Conservation (phyloP, 352 stramenopile species). For the Peronospora belbahrii region DNA sequence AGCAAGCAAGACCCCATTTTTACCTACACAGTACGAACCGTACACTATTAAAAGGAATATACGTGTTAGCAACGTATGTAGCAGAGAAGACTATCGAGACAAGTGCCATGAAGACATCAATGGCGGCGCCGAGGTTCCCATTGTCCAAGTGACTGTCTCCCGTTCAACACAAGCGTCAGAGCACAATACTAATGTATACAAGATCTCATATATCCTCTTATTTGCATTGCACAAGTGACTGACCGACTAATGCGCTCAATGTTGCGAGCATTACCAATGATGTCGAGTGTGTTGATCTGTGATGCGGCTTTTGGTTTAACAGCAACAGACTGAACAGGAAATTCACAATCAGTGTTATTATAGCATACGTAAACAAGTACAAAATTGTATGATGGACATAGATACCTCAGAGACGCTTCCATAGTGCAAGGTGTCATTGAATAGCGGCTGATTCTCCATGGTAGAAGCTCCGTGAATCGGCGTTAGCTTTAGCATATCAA, state of each 20-base stretch:
- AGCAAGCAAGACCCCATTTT: neutral
- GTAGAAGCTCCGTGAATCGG: conserved; percentile 5
- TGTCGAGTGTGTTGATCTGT: conserved; percentile 8
- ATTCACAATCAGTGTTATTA: too few species aligned
- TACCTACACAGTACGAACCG: neutral
- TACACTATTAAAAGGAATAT: conserved; percentile 56
- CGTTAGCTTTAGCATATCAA: too few species aligned
- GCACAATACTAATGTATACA: neutral
- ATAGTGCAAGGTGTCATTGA: conserved; percentile 19
- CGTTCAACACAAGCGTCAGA: conserved; percentile 1
- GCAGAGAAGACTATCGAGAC: conserved; percentile 51
- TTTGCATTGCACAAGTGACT: conserved; percentile 1
- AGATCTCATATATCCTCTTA: neutral
- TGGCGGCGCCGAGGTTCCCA: conserved; percentile 52
- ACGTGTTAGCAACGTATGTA: conserved; percentile 74
- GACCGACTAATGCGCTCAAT: conserved; percentile 34
- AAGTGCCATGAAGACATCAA: conserved; percentile 57
- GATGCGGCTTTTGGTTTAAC: conserved; percentile 13
- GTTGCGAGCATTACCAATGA: conserved; percentile 21
- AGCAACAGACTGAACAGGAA: conserved; percentile 4
- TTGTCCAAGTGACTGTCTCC: conserved; percentile 63
- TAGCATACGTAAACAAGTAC: too few species aligned
- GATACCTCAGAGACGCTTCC: conserved; percentile 22
- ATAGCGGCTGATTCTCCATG: conserved; percentile 34
- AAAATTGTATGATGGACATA: too few species aligned